Base-by-base conservation (phyloP, 257 asterid genomes). In the Leonotis leonurus region DNA sequence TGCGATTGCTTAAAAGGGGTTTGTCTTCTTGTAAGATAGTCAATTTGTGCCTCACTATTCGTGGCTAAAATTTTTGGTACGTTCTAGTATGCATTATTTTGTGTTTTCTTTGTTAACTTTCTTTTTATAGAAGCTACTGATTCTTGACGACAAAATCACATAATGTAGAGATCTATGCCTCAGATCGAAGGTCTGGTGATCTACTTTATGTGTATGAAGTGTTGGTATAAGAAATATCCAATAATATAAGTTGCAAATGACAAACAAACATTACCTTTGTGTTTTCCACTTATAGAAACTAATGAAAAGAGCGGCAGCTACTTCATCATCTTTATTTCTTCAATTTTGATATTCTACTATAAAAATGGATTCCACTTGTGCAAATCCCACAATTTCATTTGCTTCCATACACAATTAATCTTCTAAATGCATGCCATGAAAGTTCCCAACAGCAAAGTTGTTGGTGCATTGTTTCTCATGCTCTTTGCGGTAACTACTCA, bases 1-100 rank as follows among this genome's bases (percentile, higher is more conserved):
- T 48, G 50, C 56, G 64, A 76, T 60, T 20, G 75, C 72, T 33
- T 72, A 63, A 55, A 44, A 44, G 32, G 24, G 32, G 24, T 13
- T 4, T 1, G 9, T 12, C 59, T 26, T 66, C 50, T 37, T 40
- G 54, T 50, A 25, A n/a, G 59, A 55, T 35, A 12, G 4, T 14
- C 22, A 35, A 22, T 43, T 62, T 8, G 39, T 12, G 12, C 56
- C 9, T 12, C 18, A 16, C 22, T 37, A n/a, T 58, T 48, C 48
- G 8, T 41, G 52, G 56, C 27, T 62, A 33, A 27, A 44, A n/a
- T 35, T 67, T 27, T 12, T 14, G 8, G 9, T 2, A 40, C 22
- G 36, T 16, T 18, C 10, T 22, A n/a, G 0, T 4, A 5, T 41
- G 2, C 8, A 17, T 52, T 10, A 13, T 22, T 67, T 6, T 14